These are phyloP conservation scores for Aspergillus sclerotioniger DNA, from an alignment of 495 filamentous ascomycete species.

Conservation along the genomic window DNA sequence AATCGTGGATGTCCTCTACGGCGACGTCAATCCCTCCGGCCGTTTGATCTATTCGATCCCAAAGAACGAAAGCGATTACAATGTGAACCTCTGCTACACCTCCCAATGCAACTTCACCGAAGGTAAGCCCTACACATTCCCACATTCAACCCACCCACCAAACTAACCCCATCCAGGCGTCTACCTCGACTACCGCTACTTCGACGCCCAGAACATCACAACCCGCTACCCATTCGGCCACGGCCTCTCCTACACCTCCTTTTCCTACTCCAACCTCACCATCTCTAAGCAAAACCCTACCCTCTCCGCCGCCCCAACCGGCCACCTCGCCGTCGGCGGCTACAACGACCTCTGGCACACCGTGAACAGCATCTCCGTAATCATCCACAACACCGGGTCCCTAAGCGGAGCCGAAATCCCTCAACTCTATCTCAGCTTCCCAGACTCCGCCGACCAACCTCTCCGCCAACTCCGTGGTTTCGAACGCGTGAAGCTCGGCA, in stretches of 20 bases:
- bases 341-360: slow-evolving; percentile 56
- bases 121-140: background rate
- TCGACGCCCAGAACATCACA: slow-evolving; percentile 54
- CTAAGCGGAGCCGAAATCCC: slow-evolving; percentile 55
- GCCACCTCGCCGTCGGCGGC: slow-evolving; percentile 53
- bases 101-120: slow-evolving; percentile 14
- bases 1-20: slow-evolving; percentile 58
- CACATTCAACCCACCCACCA: background rate
- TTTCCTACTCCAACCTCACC: slow-evolving; percentile 20
- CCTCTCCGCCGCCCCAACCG: slow-evolving; percentile 14
- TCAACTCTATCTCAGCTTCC: slow-evolving; percentile 65
- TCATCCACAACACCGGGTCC: slow-evolving; percentile 50
- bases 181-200: slow-evolving; percentile 62
- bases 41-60: slow-evolving; percentile 73
- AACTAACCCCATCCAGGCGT: slow-evolving; percentile 31
- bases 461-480: slow-evolving; percentile 57
- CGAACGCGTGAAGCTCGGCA: slow-evolving; percentile 50
- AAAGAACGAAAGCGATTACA: slow-evolving; percentile 60
- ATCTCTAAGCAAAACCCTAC: slow-evolving; percentile 25
- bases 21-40: slow-evolving; percentile 55
- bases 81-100: slow-evolving; percentile 45
- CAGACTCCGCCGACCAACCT: slow-evolving; percentile 26
- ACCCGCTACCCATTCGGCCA: slow-evolving; percentile 63
- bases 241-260: slow-evolving; percentile 32
- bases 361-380: slow-evolving; percentile 45